A percentile compares a stretch with the other conserved stretches of the same genome.
These are phyloP conservation scores for Fusarium chuoi DNA, from an alignment of 2,329 filamentous ascomycete genomes.

Conservation along the genomic window DNA sequence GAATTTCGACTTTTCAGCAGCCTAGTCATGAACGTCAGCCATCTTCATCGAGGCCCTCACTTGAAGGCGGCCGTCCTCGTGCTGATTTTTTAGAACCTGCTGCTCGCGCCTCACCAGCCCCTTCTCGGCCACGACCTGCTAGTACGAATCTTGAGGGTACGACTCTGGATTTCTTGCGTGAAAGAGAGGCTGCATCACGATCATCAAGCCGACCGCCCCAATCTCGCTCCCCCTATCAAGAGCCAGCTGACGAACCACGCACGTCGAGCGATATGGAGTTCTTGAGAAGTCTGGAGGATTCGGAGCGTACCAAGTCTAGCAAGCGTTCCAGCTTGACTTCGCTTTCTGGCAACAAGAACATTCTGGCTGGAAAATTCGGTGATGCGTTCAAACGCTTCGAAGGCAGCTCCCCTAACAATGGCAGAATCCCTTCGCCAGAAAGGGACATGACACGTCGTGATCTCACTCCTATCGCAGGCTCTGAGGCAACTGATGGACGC, in stretches of 20 bases:
- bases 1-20: conserved; percentile 43
- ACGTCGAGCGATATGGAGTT: conserved; percentile 82
- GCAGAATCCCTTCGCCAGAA: conserved; percentile 60
- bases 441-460: conserved; percentile 60
- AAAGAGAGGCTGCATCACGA: conserved; percentile 70
- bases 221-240: conserved; percentile 55
- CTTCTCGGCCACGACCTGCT: conserved; percentile 72
- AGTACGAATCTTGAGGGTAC: conserved; percentile 88
- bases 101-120: conserved; percentile 47
- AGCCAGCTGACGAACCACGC: conserved; percentile 46
- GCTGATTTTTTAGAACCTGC: conserved; percentile 41
- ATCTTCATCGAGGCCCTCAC: conserved; percentile 41
- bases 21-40: conserved; percentile 43
- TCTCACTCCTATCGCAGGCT: conserved; percentile 78
- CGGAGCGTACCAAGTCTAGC: conserved; percentile 59
- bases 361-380: conserved; percentile 89
- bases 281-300: conserved; percentile 78
- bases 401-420: conserved; percentile 53
- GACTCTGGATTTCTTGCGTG: conserved; percentile 79
- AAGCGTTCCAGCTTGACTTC: conserved; percentile 82
- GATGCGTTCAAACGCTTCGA: conserved; percentile 96
- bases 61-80: conserved; percentile 44
- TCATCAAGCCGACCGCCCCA: conserved; percentile 49
- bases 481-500: conserved; percentile 69
- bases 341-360: conserved; percentile 78